Evolutionary conservation across 495 filamentous ascomycete species (phyloP), one percentile per base, ranked within the genome.

Genomic region (Aspergillus bridgeri): DNA sequence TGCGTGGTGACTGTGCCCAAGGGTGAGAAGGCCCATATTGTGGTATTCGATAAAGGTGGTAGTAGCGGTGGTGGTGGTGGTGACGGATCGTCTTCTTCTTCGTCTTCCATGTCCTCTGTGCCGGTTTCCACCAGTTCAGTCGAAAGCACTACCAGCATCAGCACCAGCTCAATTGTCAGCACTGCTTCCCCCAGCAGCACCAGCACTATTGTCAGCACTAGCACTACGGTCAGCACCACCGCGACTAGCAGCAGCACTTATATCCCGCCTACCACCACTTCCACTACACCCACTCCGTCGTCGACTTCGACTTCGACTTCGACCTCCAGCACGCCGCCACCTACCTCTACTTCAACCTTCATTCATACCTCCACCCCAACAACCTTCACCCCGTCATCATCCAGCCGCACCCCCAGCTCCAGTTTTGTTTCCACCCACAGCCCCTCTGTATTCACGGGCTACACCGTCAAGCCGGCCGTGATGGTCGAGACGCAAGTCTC

Each of bases 1-100:
- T 93, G 89, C 64, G 88, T 91, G 53, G 89, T 90, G 13, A 91
- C 89, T 42, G 83, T 92, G 18, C 85, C 87, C 33, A 81, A 81
- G 57, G 89, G 89, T 48, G 63, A 68, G 45, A 83, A 75, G 51
- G 89, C 89, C 50, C 86, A 83, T 57, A 81, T 91, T 61, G 83
- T 90, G 38, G 84, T 91, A 18, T 85, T 84, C 59, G 79, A 75
- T 21, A 62, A 68, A 48, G 63, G 60, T 11, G 68, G 74, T 49
- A 62, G 66, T 51, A 62, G 66, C 48, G 61, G 60, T 54, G 57
- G 44, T 24, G 57, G 44, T 24, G 43, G 59, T 50, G 27, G 54
- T 19, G 48, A 53, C 54, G 44, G 51, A 56, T 58, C 63, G 18
- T 60, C 58, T 27, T 58, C 59, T 3, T 56, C 60, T 42, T 60